Evolutionary conservation across 768 basidiomycete species (phyloP), one percentile per base, ranked within the genome.

Genomic region (Termitomyces sp.): DNA sequence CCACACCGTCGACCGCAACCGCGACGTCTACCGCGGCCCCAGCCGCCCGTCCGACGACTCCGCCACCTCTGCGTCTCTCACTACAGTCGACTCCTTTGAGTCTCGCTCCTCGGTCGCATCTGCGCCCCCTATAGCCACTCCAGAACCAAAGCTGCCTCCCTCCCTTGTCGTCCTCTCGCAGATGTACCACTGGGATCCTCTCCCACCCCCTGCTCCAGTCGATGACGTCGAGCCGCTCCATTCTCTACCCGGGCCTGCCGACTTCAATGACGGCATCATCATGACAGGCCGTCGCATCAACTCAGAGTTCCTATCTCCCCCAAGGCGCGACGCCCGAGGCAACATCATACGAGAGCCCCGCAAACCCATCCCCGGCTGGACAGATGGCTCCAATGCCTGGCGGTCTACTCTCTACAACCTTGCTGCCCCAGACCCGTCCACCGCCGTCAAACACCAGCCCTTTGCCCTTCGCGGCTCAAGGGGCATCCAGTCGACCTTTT

Each of bases 331-430:
- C 35, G 57, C 59, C 1, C 65, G 70, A 12, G 71, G 72, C 37
- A 56, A 63, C 28, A 66, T 73, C 52, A 56, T 63, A 16, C 62
- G 14, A 63, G 72, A 73, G 60, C 72, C 74, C 3, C 73, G 70
- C 45, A 75, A 75, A 23, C 69, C 72, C 6, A 77, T 86, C 30
- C 82, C 84, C 0, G 87, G 87, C 14, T 88, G 87, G 87, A 85
- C 79, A 2, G 86, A 88, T 58, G 82, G 83, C 51, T 78, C 76
- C 23, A 74, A 82, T 54, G 83, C 80, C 0, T 89, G 87, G 87
- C 82, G 87, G n/a, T 73, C 83, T 0, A 73, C 74, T 4, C 78
- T 86, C 1, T 89, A 89, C 67, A 76, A 73, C 52, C 73, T 84
- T 57, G 66, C 77, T 3, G 64, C 78, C 3, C 77, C 77, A 47